Evolutionary conservation across 179 eudicot genomes (phyloP), one percentile per base, ranked within the genome.

Genomic region (Patellifolia procumbens): DNA sequence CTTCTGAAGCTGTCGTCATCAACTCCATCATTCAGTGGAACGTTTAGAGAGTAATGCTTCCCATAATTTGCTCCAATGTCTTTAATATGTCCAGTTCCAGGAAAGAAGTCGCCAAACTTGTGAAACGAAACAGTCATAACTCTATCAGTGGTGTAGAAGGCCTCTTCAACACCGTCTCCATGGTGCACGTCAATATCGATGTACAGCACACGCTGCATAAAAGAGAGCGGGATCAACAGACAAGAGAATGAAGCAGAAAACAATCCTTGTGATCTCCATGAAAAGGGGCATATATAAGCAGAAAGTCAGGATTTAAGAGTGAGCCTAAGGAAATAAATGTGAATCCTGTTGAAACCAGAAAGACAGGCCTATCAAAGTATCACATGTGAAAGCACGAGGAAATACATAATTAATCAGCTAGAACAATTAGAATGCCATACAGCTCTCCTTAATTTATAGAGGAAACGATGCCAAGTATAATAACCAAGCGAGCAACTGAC

Each of bases 131-230:
- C 97, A 7, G 98, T 92, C 97, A 93, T 93, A 59, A 93, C 98
- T 83, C 98, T 83, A 49, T 93, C 93, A 22, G 98, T 93, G 68
- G 94, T 92, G 80, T 87, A 91, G 79, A 93, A 93, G 35, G 98
- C 98, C 83, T 93, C 97, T 87, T 93, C 98, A 76, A 93, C 98
- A 55, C 98, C 98, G 80, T 93, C 98, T 70, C 97, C 98, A 74
- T 93, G 97, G 83, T 93, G 97, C 81, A 93, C 87, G 39, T 91
- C 97, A 48, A 93, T 93, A 73, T 92, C 97, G 49, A 93, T 82
- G 82, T 93, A 93, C 56, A 93, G 74, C 46, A 93, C 97, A 55
- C 98, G 98, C 98, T 92, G 93, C 79, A 75, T 24, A 68, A 32
- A 39, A 35, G 16, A 64, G 31, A 20, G 70, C 32, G 42, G 19